Base-by-base conservation (phyloP, 169 alveolate species). In the Cryptosporidium felis region DNA sequence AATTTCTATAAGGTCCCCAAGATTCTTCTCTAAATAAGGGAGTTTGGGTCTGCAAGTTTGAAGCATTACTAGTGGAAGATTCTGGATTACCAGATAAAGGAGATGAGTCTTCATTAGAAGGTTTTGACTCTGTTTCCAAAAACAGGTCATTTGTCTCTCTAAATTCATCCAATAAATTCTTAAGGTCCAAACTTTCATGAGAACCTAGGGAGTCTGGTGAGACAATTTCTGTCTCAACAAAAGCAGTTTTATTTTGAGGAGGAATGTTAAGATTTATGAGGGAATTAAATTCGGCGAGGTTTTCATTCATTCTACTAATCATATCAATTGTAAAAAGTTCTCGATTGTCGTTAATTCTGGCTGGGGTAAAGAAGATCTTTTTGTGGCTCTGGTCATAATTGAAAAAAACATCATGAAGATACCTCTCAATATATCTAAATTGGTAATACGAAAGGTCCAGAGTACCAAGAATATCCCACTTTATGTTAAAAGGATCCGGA, bases 321-420 rank as follows among this genome's bases (percentile, higher is more conserved):
- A 67, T 30, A 14, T 67, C 51, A 14, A 67, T 32, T n/a, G 42
- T 49, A 8, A 3, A 49, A 9, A 34, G 5, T 34, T 67, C 46
- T 46, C 38, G 82, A 34, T 67, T 40, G 38, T 63, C 36, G 46
- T 49, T 67, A 16, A 49, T 46, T 32, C 30, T 67, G 4, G 65
- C 82, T 4, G 65, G 62, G n/a, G 66, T 67, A 34, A 67, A 67
- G n/a, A 67, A 51, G n/a, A 67, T 53, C 60, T 51, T 67, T 16
- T 67, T 67, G 23, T 67, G 82, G 44, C 44, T 67, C n/a, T 46
- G 65, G 51, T 67, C 82, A 23, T 67, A 67, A 40, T 67, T 67
- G 36, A 34, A 67, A 30, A 49, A 67, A 0, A 67, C 82, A 67
- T 67, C 65, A 5, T 49, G 66, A 12, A 67, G 60, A 67, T 49